A percentile compares a stretch with the other conserved stretches of the same genome.
These are phyloP conservation scores for Pueraria montana DNA, from an alignment of 306 rosid species.

Conservation along the genomic window DNA sequence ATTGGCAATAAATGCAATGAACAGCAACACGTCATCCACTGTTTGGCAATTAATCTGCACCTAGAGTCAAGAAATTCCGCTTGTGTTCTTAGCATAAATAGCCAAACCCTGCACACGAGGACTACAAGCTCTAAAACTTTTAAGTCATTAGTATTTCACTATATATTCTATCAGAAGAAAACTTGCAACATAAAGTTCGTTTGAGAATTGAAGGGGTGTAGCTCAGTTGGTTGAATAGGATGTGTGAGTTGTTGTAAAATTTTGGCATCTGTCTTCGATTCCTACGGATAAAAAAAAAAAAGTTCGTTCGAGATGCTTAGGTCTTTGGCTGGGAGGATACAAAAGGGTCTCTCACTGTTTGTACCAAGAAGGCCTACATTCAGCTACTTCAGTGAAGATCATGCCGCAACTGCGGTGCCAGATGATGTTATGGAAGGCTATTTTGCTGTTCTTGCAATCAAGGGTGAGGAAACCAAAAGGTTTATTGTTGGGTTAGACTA, in stretches of 20 bases:
- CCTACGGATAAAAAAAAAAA: too few relatives aligned
- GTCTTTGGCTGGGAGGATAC: slow-evolving; percentile 53
- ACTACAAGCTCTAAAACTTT: neutral
- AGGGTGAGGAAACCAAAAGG: slow-evolving; percentile 60
- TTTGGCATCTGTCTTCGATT: too few relatives aligned
- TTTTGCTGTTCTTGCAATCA: slow-evolving; percentile 61
- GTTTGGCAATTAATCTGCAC: neutral
- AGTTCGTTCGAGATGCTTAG: slow-evolving; percentile 50
- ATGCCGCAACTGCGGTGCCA: neutral
- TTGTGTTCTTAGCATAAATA: slow-evolving; percentile 20
- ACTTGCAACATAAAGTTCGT: too few relatives aligned
- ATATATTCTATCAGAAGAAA: neutral
- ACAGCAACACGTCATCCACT: neutral
- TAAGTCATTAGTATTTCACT: neutral
- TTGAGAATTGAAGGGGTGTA: too few relatives aligned
- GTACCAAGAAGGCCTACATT: slow-evolving; percentile 47
- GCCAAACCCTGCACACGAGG: neutral
- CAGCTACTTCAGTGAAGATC: slow-evolving; percentile 38
- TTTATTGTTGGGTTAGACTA: slow-evolving; percentile 59
- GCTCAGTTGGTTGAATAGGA: too few relatives aligned
- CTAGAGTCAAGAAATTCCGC: slow-evolving; percentile 12
- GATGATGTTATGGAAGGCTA: slow-evolving; percentile 28
- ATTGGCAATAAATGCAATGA: slow-evolving; percentile 19
- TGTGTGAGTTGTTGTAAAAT: too few relatives aligned
- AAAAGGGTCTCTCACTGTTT: slow-evolving; percentile 52